These are phyloP conservation scores for Chrysochromulina parva DNA, from an alignment of 78 protist genomes.

Conservation along the genomic window DNA sequence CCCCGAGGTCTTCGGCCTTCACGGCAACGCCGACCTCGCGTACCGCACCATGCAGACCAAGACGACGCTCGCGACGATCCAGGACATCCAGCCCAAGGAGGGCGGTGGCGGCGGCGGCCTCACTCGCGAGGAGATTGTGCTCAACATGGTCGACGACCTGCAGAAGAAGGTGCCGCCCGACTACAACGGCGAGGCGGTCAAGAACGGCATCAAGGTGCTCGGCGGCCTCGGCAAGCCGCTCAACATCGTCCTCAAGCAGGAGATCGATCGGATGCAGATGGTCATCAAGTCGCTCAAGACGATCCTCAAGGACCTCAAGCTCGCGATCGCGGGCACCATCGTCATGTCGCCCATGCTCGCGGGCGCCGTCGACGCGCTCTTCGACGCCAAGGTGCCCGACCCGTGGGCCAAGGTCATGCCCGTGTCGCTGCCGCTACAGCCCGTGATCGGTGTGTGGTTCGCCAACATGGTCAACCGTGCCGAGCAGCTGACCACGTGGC, in stretches of 20 bases:
- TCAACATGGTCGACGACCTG: constrained; percentile 1
- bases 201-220: background rate
- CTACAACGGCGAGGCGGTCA: background rate
- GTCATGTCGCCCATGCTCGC: constrained; percentile 71
- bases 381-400: constrained; percentile 71
- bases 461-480: constrained; percentile 51
- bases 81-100: constrained; percentile 62
- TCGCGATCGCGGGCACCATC: constrained; percentile 83
- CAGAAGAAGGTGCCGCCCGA: constrained; percentile 33
- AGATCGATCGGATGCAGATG: constrained; percentile 69
- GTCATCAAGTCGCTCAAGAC: constrained; percentile 37
- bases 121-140: constrained; percentile 20
- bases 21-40: constrained; percentile 85
- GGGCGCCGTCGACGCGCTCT: constrained; percentile 53
- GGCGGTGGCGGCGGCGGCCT: background rate
- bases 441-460: constrained; percentile 74
- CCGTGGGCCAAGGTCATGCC: constrained; percentile 50
- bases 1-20: constrained; percentile 83
- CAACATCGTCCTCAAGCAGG: constrained; percentile 77
- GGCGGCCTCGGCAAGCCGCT: constrained; percentile 59
- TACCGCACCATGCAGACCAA: constrained; percentile 57
- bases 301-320: constrained; percentile 61
- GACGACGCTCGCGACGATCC: constrained; percentile 56
- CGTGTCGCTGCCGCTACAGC: background rate
- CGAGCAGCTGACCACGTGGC: constrained; percentile 76